Evolutionary conservation across 495 filamentous ascomycete genomes (phyloP), one percentile per base, ranked within the genome.

Genomic region (Trichocladium antarcticum): DNA sequence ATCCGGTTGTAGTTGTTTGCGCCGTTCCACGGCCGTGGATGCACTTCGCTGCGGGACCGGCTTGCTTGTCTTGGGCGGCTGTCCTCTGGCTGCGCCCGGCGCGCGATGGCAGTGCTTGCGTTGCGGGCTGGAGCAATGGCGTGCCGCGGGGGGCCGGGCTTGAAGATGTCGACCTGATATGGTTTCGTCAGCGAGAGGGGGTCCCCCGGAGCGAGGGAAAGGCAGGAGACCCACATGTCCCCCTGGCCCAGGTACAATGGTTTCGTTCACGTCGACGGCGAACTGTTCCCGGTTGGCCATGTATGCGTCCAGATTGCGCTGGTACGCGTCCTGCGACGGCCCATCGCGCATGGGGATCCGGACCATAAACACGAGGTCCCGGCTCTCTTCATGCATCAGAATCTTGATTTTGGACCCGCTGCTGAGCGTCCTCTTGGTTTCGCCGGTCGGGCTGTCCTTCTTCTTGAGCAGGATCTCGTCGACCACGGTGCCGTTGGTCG

Each of bases 401-500:
- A 95, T 75, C 47, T 75, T 72, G 49, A 95, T 83, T 42, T 83
- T 79, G 14, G 81, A 84, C 6, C 87, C 85, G 35, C 78, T 77
- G 20, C 69, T 72, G 11, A 95, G 71, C 62, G 87, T 88, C 22
- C 82, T 78, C 53, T 47, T 68, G 37, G 57, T 59, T 44, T 69
- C 67, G 6, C 48, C 57, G 1, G 70, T 60, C 8, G 32, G 41
- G 22, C 66, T 62, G 17, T 54, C 66, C 55, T 77, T 77, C 29
- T 56, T 53, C 47, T 64, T 73, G 1, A 95, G 72, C 15, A 79
- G 69, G 19, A 65, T 65, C 19, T 76, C 68, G 62, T 94, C 89
- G 40, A 98, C 88, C 31, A 85, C 64, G 6, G 93, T 97, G 19
- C 92, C 92, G 54, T 95, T 97, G 0, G 88, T 94, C 0, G 92